These are phyloP conservation scores for Candida sphagnicola DNA, from an alignment of 805 yeast species.

Conservation along the genomic window DNA sequence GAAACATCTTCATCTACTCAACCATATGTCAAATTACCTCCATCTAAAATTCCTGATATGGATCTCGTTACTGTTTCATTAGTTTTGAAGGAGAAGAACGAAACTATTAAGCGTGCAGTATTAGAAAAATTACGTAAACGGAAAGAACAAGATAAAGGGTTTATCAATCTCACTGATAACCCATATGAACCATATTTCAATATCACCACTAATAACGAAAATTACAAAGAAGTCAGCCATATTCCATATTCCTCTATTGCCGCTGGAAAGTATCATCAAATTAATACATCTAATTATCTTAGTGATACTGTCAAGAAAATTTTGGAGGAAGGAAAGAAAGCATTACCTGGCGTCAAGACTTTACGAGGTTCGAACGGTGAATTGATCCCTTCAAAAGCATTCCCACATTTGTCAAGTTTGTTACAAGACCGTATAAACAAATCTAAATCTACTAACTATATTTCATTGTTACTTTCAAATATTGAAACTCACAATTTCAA, in stretches of 20 bases:
- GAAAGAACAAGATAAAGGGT: conserved; percentile 65
- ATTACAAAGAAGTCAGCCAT: conserved; percentile 50
- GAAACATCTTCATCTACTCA: conserved; percentile 41
- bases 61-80: conserved; percentile 80
- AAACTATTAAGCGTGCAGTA: conserved; percentile 77
- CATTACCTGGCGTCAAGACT: conserved; percentile 41
- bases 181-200: conserved; percentile 79
- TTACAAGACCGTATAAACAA: conserved; percentile 24
- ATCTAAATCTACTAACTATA: conserved; percentile 26
- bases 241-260: conserved; percentile 77
- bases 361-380: conserved; percentile 52
- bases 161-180: conserved; percentile 83
- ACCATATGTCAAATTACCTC: conserved; percentile 83
- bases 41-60: conserved; percentile 90
- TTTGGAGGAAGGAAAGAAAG: conserved; percentile 42
- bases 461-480: conserved; percentile 36
- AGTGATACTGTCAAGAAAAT: conserved; percentile 37
- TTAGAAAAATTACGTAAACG: conserved; percentile 76
- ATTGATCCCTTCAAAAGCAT: conserved; percentile 42
- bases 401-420: conserved; percentile 44
- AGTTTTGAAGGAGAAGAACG: conserved; percentile 69
- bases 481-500: conserved; percentile 37
- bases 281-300: conserved; percentile 55
- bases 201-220: conserved; percentile 49
- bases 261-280: conserved; percentile 62